phyloP scores from a whole-genome alignment of 768 basidiomycete species.

The Lentinula aciculospora region DNA sequence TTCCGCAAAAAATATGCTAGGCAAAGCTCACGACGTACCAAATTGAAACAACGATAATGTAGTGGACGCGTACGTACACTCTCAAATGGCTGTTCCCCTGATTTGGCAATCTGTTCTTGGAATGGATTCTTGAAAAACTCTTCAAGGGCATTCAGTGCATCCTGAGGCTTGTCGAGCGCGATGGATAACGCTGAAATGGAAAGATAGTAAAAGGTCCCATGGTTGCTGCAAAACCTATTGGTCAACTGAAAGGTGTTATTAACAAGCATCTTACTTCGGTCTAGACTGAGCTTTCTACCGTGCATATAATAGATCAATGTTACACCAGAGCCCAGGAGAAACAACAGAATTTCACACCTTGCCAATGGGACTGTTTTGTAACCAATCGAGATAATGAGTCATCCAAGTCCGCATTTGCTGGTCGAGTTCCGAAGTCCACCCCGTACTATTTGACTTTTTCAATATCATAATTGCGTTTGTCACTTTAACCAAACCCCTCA shows the following conservation, averaged over 20 bases:
- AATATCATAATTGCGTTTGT: slow-evolving; percentile 40
- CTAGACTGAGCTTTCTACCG: slow-evolving; percentile 24
- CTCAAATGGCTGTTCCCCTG: slow-evolving; percentile 56
- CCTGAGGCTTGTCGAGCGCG: slow-evolving; percentile 30
- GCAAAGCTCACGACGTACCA: slow-evolving; percentile 14
- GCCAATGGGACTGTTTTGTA: slow-evolving; percentile 36
- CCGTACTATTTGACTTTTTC: slow-evolving; percentile 25
- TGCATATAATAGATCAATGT: not conserved
- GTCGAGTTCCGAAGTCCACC: slow-evolving; percentile 37
- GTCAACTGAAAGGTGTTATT: not conserved
- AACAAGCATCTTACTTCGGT: slow-evolving; percentile 38
- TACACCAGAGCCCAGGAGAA: not conserved
- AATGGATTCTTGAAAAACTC: slow-evolving; percentile 37
- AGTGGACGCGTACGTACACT: slow-evolving; percentile 46
- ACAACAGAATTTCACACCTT: slow-evolving; percentile 14
- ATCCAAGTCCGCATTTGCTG: slow-evolving; percentile 38
- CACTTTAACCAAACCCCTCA: slow-evolving; percentile 45
- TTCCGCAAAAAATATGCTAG: not conserved
- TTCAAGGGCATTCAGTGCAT: slow-evolving; percentile 31
- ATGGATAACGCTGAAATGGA: slow-evolving; percentile 26
- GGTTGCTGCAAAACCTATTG: slow-evolving; percentile 35
- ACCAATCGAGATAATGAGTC: slow-evolving; percentile 37
- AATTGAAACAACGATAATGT: slow-evolving; percentile 56
- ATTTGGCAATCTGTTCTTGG: slow-evolving; percentile 40
- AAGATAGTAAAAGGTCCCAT: slow-evolving; percentile 41